Evolutionary conservation across 2,329 filamentous ascomycete genomes (phyloP), one percentile per base, ranked within the genome.

Genomic region (Paraphoma chrysanthemicola): DNA sequence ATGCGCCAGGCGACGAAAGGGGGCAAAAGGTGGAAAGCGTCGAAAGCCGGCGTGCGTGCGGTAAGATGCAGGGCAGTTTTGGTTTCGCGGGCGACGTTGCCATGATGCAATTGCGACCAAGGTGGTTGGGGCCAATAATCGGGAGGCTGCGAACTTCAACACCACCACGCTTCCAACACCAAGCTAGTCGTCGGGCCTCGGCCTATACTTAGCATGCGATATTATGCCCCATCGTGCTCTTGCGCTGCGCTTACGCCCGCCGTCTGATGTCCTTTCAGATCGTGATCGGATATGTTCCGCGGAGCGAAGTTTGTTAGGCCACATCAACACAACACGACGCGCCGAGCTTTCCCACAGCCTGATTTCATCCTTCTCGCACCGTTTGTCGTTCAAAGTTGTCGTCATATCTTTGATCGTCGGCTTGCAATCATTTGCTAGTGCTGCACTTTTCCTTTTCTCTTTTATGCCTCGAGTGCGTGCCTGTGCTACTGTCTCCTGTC

Each of bases 41-140:
- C 48, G 44, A 49, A 51, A 49, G 49, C 45, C 43, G 54, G 55
- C 62, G 47, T 44, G 49, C 41, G 50, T 51, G 58, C 53, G 57
- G 60, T 48, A 44, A 63, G 55, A 63, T 52, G 54, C 52, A 58
- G 50, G 48, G 49, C 45, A 51, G 56, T 53, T 47, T 50, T 63
- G 60, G 51, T 43, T 28, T 52, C 5, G 23, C 5, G 49, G 48
- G 45, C 61, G 54, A 65, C 62, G 60, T 62, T 56, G 52, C 44
- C 64, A 68, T 73, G 69, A 73, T 72, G 70, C 68, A 69, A 72
- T 56, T 57, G 46, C 23, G 50, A 41, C 53, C 10, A n/a, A 56
- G 61, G 68, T 67, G 70, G 70, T 67, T 72, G 70, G 68, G 67
- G 54, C 52, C 60, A 64, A 63, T 60, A 67, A 69, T 63, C 53